phyloP scores from a whole-genome alignment of 768 basidiomycete genomes.

The Boletales sp. region DNA sequence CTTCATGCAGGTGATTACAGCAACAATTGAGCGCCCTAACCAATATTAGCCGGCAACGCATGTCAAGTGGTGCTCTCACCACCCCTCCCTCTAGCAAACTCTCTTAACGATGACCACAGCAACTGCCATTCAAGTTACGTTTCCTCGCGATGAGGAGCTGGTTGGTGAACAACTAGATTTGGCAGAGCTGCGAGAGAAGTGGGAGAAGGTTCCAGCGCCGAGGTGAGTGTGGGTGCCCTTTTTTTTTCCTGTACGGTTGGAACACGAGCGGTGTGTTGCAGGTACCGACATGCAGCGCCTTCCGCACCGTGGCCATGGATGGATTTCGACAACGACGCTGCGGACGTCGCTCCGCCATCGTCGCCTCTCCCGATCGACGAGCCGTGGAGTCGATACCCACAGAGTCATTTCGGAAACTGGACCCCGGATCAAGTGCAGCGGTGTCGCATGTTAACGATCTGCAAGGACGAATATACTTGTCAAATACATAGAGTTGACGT shows the following conservation, averaged over 20 bases:
- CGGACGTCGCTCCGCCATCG: slow-evolving; percentile 8
- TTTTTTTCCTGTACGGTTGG: not conserved
- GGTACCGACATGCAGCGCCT: slow-evolving; percentile 37
- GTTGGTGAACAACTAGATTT: slow-evolving; percentile 8
- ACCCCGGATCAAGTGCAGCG: slow-evolving; percentile 39
- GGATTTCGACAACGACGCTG: slow-evolving; percentile 28
- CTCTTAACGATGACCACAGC: slow-evolving; percentile 11
- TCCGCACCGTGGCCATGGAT: slow-evolving; percentile 44
- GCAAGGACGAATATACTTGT: slow-evolving; percentile 9
- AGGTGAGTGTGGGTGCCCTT: slow-evolving; percentile 11
- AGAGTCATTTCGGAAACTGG: slow-evolving; percentile 56
- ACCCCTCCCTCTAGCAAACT: not conserved
- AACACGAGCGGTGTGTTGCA: slow-evolving; percentile 13
- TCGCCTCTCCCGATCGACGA: not conserved
- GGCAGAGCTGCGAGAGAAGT: slow-evolving; percentile 2
- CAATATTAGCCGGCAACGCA: slow-evolving; percentile 1
- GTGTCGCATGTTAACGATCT: slow-evolving; percentile 32
- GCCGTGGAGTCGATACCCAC: slow-evolving; percentile 42
- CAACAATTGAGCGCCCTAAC: not conserved
- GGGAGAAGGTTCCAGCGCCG: slow-evolving; percentile 21
- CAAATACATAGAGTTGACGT: slow-evolving; percentile 24
- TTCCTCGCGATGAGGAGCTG: not conserved
- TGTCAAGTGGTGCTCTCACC: slow-evolving; percentile 1
- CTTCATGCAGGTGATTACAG: slow-evolving; percentile 2
- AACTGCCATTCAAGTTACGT: slow-evolving; percentile 1